These are phyloP conservation scores for Eucalyptus leucophloia DNA, from an alignment of 345 rosid species.

Conservation along the genomic window DNA sequence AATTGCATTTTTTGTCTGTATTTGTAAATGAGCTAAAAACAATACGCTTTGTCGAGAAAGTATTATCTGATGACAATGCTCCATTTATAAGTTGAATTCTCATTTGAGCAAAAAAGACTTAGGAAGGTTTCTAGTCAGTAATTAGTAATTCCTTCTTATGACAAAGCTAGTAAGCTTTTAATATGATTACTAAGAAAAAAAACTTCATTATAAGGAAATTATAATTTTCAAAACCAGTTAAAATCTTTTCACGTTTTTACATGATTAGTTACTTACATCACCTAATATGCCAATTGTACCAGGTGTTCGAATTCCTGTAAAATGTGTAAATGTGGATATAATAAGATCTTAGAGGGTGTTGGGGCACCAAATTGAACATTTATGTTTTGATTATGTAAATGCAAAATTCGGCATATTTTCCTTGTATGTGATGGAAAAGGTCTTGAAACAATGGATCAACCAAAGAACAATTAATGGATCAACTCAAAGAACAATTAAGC, in stretches of 20 bases:
- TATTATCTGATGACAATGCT: accelerated
- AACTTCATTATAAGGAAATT: not conserved
- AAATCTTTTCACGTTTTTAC: accelerated
- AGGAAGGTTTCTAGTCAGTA: not conserved
- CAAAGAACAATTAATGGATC: too few species aligned
- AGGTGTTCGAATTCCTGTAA: not conserved
- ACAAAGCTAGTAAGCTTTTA: not conserved
- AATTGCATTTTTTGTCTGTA: too few species aligned
- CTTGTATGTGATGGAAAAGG: not conserved
- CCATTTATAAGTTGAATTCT: too few species aligned
- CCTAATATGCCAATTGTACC: not conserved
- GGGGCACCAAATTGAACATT: not conserved
- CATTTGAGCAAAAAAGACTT: too few species aligned
- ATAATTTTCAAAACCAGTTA: not conserved
- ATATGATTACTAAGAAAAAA: not conserved
- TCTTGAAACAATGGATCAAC: not conserved
- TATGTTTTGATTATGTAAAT: not conserved
- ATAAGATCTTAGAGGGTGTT: not conserved
- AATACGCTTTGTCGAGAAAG: too few species aligned
- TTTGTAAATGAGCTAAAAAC: not conserved
- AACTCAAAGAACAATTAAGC: too few species aligned
- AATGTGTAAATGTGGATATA: not conserved
- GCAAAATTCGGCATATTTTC: not conserved
- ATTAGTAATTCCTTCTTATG: not conserved
- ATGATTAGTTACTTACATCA: not conserved